Evolutionary conservation across 2,329 filamentous ascomycete genomes (phyloP).

Genomic region (Corynespora cassiicola): DNA sequence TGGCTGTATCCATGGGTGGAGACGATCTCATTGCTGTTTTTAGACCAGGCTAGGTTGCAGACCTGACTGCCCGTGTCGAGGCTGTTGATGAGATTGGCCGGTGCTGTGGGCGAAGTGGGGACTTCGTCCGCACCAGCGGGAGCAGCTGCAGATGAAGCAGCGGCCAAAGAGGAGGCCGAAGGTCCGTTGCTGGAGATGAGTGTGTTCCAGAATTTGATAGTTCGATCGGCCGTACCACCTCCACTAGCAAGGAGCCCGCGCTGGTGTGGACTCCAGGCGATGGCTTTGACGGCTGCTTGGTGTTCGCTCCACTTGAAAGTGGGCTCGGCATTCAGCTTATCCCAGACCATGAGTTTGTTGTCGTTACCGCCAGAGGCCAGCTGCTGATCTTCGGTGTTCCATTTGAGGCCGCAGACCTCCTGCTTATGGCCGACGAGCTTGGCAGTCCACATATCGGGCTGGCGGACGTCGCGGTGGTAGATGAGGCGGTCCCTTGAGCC

Average conservation of each 20-base stretch:
- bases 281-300: slow-evolving; percentile 94
- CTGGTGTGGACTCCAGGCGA: slow-evolving; percentile 97
- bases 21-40: slow-evolving; percentile 97
- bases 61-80: slow-evolving; percentile 97
- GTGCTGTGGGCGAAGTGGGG: slow-evolving; percentile 41
- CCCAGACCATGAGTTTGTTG: slow-evolving; percentile 99
- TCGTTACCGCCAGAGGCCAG: slow-evolving; percentile 96
- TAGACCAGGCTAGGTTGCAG: slow-evolving; percentile 97
- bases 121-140: slow-evolving; percentile 36
- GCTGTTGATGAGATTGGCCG: slow-evolving; percentile 68
- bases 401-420: slow-evolving; percentile 94
- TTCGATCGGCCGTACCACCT: slow-evolving; percentile 91
- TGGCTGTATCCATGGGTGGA: slow-evolving; percentile 97
- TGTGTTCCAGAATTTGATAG: slow-evolving; percentile 98
- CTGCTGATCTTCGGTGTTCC: slow-evolving; percentile 96
- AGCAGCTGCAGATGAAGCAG: slow-evolving; percentile 43
- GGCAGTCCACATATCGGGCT: slow-evolving; percentile 86
- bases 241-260: slow-evolving; percentile 92
- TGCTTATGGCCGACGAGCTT: slow-evolving; percentile 95
- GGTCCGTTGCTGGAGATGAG: slow-evolving; percentile 69
- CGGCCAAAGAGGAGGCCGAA: slow-evolving; percentile 48
- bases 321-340: slow-evolving; percentile 90
- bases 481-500: slow-evolving; percentile 93
- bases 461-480: slow-evolving; percentile 93
- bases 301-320: slow-evolving; percentile 95